These are phyloP conservation scores for Linum usitatissimum DNA, from an alignment of 345 rosid species.

Conservation along the genomic window DNA sequence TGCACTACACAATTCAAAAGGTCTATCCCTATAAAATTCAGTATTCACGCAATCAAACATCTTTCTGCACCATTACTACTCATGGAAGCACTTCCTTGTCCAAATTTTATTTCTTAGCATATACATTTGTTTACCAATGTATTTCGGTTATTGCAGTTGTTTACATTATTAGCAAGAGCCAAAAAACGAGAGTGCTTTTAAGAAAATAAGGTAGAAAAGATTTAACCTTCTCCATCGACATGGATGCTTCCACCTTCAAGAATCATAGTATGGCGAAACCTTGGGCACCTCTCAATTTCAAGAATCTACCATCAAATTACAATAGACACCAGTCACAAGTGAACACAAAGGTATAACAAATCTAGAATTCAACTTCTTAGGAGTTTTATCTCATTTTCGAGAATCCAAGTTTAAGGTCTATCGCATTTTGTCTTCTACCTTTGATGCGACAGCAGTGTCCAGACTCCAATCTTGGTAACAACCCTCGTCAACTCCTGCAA, in stretches of 20 bases:
- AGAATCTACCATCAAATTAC: slow-evolving; percentile 45
- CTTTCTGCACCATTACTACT: no score
- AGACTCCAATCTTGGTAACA: slow-evolving; percentile 84
- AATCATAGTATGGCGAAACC: slow-evolving; percentile 54
- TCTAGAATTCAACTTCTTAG: not conserved
- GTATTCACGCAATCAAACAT: no score
- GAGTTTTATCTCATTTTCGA: not conserved
- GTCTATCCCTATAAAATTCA: no score
- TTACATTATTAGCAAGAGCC: not conserved
- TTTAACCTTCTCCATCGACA: slow-evolving; percentile 90
- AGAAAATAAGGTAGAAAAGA: not conserved
- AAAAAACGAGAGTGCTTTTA: not conserved
- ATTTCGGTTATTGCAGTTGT: no score
- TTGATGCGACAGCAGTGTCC: slow-evolving; percentile 69
- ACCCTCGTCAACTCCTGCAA: slow-evolving; percentile 64
- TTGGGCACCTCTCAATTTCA: slow-evolving; percentile 53
- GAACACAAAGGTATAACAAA: not conserved
- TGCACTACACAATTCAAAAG: no score
- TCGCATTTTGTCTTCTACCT: slow-evolving; percentile 41
- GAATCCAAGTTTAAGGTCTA: not conserved
- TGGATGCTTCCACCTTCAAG: slow-evolving; percentile 99
- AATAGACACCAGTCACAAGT: slow-evolving; percentile 10
- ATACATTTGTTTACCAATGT: no score
- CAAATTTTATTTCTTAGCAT: no score
- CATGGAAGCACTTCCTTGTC: no score